Conservation (phyloP, 73 alveolate genomes). For the Paramecium sexaurelia region DNA sequence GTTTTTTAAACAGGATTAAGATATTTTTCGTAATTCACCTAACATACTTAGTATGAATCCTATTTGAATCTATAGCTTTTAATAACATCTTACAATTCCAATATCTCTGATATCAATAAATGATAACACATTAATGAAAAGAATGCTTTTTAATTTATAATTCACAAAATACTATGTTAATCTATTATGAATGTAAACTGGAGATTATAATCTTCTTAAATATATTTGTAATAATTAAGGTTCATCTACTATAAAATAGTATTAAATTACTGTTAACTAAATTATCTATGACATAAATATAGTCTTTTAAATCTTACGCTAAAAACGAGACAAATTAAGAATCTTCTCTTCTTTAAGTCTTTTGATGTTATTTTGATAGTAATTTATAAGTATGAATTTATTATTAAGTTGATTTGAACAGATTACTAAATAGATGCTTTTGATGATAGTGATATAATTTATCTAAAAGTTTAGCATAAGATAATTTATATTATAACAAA, state of each 20-base stretch:
- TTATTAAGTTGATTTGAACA: background rate
- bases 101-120: slow-evolving; percentile 37
- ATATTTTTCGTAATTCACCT: slow-evolving; percentile 35
- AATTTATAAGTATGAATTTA: slow-evolving; percentile 1
- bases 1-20: background rate
- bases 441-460: background rate
- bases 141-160: slow-evolving; percentile 5
- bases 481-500: slow-evolving; percentile 16
- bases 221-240: background rate
- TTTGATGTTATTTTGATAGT: background rate
- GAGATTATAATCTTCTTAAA: background rate
- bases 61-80: slow-evolving; percentile 6
- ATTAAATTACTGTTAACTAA: background rate
- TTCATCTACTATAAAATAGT: background rate
- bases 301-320: slow-evolving; percentile 49
- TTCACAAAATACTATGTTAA: slow-evolving; percentile 32
- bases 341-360: slow-evolving; percentile 18
- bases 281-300: background rate
- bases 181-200: slow-evolving; percentile 37
- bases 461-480: background rate
- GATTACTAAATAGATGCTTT: background rate
- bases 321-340: slow-evolving; percentile 44
- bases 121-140: slow-evolving; percentile 18
- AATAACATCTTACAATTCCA: slow-evolving; percentile 41
- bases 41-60: slow-evolving; percentile 37